Conservation (phyloP, 176 grass and related monocot species). For the Sorghum bicolor region DNA sequence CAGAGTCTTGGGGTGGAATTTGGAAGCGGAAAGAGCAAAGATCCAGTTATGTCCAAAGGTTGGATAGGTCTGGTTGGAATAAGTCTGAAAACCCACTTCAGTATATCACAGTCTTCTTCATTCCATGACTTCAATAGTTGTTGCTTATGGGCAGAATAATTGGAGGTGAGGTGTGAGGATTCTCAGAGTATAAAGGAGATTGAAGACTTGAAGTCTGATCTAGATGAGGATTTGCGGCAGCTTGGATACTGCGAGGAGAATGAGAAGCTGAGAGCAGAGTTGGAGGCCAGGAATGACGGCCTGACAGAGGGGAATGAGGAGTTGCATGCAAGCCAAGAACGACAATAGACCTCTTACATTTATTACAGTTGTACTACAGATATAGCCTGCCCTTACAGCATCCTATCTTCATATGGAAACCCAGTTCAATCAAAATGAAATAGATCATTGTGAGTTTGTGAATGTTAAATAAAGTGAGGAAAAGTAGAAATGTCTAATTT, state of each 20-base stretch:
- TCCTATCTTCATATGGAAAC: neutral
- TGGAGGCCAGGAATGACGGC: neutral
- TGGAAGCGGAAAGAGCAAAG: neutral
- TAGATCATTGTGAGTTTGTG: neutral
- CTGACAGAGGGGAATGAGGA: neutral
- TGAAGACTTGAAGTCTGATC: neutral
- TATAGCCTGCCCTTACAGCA: neutral
- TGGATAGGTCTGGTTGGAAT: neutral
- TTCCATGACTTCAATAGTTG: neutral
- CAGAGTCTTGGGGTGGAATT: neutral
- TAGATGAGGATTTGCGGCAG: neutral
- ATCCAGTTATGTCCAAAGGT: neutral
- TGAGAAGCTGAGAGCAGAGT: neutral
- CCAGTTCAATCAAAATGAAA: neutral
- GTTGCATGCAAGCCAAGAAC: neutral
- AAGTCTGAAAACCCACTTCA: neutral
- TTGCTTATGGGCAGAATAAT: neutral
- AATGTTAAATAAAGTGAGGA: neutral
- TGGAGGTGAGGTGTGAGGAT: neutral
- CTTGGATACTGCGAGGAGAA: conserved; percentile 17
- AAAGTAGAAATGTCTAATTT: neutral
- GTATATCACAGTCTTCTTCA: neutral
- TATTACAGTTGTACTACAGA: neutral
- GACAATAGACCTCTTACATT: neutral
- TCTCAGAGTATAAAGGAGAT: neutral